A percentile compares a stretch with the other conserved stretches of the same genome.
Evolutionary conservation across 306 rosid genomes (phyloP).

Genomic region (Glycine latifolia): DNA sequence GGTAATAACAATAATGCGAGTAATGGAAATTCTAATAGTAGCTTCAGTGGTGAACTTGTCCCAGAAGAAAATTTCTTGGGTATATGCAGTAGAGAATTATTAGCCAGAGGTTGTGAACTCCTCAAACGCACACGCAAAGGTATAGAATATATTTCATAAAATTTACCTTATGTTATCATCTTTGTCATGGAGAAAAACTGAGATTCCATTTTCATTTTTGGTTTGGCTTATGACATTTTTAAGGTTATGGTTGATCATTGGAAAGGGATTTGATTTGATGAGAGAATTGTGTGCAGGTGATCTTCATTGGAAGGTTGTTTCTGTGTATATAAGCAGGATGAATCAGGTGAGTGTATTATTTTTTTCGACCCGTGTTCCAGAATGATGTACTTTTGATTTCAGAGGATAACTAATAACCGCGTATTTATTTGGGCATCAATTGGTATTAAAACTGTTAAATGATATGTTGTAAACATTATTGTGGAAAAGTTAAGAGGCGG

Average conservation of each 20-base stretch:
- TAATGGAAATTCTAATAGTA: constrained; percentile 60
- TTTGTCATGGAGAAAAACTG: not conserved
- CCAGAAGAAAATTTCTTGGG: constrained; percentile 80
- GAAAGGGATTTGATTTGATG: constrained; percentile 12
- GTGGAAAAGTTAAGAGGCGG: constrained; percentile 45
- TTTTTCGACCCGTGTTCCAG: not conserved
- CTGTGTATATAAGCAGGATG: constrained; percentile 77
- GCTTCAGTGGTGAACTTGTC: constrained; percentile 73
- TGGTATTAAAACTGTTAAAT: constrained; percentile 40
- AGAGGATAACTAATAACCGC: not conserved
- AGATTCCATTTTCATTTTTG: no score
- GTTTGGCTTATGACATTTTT: no score
- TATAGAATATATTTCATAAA: constrained; percentile 5
- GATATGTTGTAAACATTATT: not conserved
- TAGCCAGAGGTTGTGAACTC: constrained; percentile 83
- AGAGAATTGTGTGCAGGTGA: constrained; percentile 69
- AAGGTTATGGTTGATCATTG: no score
- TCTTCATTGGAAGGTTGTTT: constrained; percentile 97
- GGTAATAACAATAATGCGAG: constrained; percentile 22
- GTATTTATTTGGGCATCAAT: constrained; percentile 65
- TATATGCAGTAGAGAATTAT: constrained; percentile 70
- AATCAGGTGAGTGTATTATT: constrained; percentile 65
- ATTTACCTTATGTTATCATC: not conserved
- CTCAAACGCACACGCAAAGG: constrained; percentile 96
- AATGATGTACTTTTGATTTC: constrained; percentile 4